Evolutionary conservation across 345 rosid species (phyloP).

Genomic region (Abelmoschus esculentus): DNA sequence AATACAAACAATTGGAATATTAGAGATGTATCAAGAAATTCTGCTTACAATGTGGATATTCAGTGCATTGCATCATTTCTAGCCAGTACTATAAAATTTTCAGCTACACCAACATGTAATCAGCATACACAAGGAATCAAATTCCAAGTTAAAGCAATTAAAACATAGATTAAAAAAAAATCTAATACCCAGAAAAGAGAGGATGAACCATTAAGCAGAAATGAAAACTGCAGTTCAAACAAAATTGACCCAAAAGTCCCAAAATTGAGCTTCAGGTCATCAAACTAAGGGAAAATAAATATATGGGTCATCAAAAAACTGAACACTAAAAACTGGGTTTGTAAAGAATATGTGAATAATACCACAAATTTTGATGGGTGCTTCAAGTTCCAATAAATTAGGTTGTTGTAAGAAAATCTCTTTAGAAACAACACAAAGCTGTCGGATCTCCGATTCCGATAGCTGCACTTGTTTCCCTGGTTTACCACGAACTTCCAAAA

Average conservation of each 20-base stretch:
- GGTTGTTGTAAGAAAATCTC: slow-evolving; percentile 65
- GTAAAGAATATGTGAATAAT: neutral
- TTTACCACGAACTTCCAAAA: slow-evolving; percentile 48
- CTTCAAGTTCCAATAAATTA: slow-evolving; percentile 67
- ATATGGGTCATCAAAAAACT: neutral
- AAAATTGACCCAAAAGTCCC: neutral
- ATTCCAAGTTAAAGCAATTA: no score
- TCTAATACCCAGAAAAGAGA: no score
- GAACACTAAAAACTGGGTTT: neutral
- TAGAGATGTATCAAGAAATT: no score
- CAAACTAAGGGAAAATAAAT: neutral
- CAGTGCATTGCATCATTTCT: no score
- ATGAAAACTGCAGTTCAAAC: no score
- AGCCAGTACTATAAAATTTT: no score
- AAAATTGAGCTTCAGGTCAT: neutral
- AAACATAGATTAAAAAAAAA: no score
- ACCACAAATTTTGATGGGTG: slow-evolving; percentile 82
- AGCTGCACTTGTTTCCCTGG: slow-evolving; percentile 71
- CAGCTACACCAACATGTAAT: no score
- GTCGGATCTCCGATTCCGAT: slow-evolving; percentile 68
- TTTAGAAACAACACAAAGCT: slow-evolving; percentile 41
- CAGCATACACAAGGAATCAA: no score
- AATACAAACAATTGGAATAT: no score
- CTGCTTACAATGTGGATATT: no score
- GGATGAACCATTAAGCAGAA: no score